Base-by-base conservation (phyloP, 169 alveolate species). In the Blepharisma undulans region DNA sequence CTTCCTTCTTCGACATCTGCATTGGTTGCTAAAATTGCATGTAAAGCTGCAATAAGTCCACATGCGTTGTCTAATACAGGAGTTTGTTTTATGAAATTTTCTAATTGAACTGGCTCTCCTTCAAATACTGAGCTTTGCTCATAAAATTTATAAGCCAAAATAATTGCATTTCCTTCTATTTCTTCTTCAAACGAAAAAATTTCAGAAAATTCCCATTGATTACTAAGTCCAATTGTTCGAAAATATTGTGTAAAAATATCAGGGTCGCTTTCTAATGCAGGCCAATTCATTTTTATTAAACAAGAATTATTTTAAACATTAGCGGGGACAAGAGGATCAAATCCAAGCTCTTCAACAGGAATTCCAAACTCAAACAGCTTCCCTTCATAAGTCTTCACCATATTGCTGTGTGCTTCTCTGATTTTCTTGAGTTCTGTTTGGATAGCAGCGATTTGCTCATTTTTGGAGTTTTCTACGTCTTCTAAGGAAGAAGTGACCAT, bases 351-450 rank as follows among this genome's bases (percentile, higher is more conserved):
- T 92, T 97, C 98, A 22, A 95, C 98, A 25, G 98, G 98, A 76
- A 97, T 97, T 66, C 97, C 98, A 87, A 97, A 97, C 85, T 97
- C 98, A 72, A 95, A 92, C 80, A 97, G 95, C 93, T 97, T 97
- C 16, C 98, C 98, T 93, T 97, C 98, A 88, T 97, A 97, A 27
- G 98, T 96, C 86, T 97, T 97, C 78, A 97, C 97, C 98, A 97
- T 97, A 92, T 95, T 95, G 18, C 96, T 93, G 91, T 97, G 98
- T 25, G 98, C 97, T 87, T 97, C 97, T 94, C 97, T 94, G 76
- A 97, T 97, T 91, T 95, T 86, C 86, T 95, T 94, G 33, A 97
- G 91, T 90, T 97, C 96, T 89, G 94, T 95, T 93, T 97, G 95
- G 60, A 97, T 93, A 88, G 94, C 96, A 61, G 94, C 92, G 76